These are phyloP conservation scores for Starmerella davenportii DNA, from an alignment of 805 yeast species.

Conservation along the genomic window DNA sequence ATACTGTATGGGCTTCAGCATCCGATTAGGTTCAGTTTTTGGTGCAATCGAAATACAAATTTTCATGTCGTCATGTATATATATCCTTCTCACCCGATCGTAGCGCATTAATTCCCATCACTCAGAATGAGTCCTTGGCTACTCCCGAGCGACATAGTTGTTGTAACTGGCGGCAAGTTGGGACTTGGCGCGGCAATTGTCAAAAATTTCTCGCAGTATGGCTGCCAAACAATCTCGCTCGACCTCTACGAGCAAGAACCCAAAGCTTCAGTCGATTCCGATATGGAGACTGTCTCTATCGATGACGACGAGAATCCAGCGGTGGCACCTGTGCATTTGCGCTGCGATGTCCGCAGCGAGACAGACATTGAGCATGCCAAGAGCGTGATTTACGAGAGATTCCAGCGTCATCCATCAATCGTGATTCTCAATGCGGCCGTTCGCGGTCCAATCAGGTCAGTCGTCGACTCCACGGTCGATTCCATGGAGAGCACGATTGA, in stretches of 20 bases:
- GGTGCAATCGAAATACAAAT: too few relatives aligned
- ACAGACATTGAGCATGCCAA: conserved; percentile 29
- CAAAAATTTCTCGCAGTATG: conserved; percentile 26
- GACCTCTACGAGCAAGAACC: conserved; percentile 36
- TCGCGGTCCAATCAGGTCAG: conserved; percentile 9
- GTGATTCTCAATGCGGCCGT: conserved; percentile 79
- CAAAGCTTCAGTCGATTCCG: not conserved
- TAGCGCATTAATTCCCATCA: too few relatives aligned
- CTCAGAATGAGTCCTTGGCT: conserved; percentile 10
- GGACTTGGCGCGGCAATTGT: conserved; percentile 65
- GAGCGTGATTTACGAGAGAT: conserved; percentile 26
- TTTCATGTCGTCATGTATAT: too few relatives aligned
- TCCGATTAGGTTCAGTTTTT: too few relatives aligned
- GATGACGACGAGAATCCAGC: not conserved
- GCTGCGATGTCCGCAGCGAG: conserved; percentile 52
- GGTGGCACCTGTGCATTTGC: conserved; percentile 13
- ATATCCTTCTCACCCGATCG: too few relatives aligned
- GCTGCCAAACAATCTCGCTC: conserved; percentile 42
- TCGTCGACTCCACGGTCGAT: conserved; percentile 32
- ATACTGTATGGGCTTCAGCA: too few relatives aligned
- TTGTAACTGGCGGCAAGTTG: conserved; percentile 68
- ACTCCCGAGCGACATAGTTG: conserved; percentile 33
- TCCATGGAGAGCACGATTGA: conserved; percentile 47
- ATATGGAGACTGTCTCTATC: not conserved
- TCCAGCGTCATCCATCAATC: conserved; percentile 42